Evolutionary conservation across 495 filamentous ascomycete genomes (phyloP), one percentile per base, ranked within the genome.

Genomic region (Talaromyces nanjingensis): DNA sequence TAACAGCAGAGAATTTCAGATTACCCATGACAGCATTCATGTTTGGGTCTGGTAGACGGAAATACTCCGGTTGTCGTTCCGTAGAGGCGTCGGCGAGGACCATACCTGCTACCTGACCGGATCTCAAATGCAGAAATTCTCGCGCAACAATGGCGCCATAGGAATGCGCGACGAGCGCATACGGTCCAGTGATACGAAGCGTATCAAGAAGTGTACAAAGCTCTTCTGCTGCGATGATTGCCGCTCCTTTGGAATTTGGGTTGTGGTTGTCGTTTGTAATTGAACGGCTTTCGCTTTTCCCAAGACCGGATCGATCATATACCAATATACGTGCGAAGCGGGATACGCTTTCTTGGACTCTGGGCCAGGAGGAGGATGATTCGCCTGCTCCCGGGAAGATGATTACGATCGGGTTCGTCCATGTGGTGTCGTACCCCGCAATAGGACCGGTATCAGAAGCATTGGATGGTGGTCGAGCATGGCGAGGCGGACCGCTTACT

Each of bases 71-170:
- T 22, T 72, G 68, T 16, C 72, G 72, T 53, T 80, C 79, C 2
- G 74, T 74, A 12, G 76, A 66, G 52, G 68, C 71, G 18, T 81
- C 78, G 1, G 64, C 66, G 3, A 81, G 69, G 2, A 81, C 76
- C 69, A 81, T 73, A 1, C 78, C 79, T 2, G 60, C 67, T 4
- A 80, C 70, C 8, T 71, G 65, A 16, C 65, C 62, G 3, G 65
- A 63, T 29, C 73, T 68, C 0, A 74, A 63, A 39, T 81, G 73
- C 18, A 83, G 65, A 62, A 77, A 83, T 59, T 78, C 74, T 9
- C 81, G 75, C 20, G 79, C 79, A 52, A 85, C 71, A 42, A 81
- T 76, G 4, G 75, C 82, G 12, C 82, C 82, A 54, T 82, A 85
- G 25, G 79, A 83, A 66, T 85, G 82, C 11, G 71, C 81, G 7